Percentiles rank a stretch among this genome's conserved stretches.
Evolutionary conservation across 768 basidiomycete species (phyloP).

Genomic region (Auricularia sp.): DNA sequence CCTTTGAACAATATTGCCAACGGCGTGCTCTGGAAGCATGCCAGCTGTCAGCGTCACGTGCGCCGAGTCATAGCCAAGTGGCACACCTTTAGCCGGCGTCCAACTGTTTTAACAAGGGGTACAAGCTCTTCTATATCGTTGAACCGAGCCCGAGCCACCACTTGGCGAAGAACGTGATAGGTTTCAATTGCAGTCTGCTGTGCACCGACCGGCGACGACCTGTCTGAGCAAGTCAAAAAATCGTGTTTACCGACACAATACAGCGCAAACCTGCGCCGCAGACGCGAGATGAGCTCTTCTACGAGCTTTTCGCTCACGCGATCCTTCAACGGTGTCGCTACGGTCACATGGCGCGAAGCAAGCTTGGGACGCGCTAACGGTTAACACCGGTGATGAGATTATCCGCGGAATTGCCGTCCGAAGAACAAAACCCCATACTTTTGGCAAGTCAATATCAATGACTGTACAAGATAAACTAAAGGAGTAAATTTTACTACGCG

Average conservation of each 20-base stretch:
- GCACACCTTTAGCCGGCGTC: conserved; percentile 77
- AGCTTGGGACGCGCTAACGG: too few relatives aligned
- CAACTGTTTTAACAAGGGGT: conserved; percentile 66
- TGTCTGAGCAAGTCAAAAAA: conserved; percentile 40
- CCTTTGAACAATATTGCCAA: conserved; percentile 89
- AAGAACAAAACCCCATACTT: too few relatives aligned
- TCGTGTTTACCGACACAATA: neutral
- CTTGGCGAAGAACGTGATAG: conserved; percentile 75
- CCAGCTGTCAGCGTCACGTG: neutral
- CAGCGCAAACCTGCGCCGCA: neutral
- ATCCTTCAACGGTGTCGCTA: neutral
- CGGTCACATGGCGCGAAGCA: too few relatives aligned
- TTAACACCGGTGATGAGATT: too few relatives aligned
- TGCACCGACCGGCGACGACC: conserved; percentile 61
- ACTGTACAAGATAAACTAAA: too few relatives aligned
- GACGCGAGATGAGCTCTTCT: neutral
- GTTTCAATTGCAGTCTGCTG: conserved; percentile 85
- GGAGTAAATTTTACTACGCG: too few relatives aligned
- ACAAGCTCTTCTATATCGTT: conserved; percentile 80
- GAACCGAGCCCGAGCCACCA: conserved; percentile 80
- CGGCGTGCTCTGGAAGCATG: conserved; percentile 67
- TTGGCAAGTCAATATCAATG: too few relatives aligned
- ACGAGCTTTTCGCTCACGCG: neutral
- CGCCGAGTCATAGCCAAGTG: conserved; percentile 4
- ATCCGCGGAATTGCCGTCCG: too few relatives aligned